Base-by-base conservation (phyloP, 2,329 filamentous ascomycete genomes). In the Exophiala mesophila region DNA sequence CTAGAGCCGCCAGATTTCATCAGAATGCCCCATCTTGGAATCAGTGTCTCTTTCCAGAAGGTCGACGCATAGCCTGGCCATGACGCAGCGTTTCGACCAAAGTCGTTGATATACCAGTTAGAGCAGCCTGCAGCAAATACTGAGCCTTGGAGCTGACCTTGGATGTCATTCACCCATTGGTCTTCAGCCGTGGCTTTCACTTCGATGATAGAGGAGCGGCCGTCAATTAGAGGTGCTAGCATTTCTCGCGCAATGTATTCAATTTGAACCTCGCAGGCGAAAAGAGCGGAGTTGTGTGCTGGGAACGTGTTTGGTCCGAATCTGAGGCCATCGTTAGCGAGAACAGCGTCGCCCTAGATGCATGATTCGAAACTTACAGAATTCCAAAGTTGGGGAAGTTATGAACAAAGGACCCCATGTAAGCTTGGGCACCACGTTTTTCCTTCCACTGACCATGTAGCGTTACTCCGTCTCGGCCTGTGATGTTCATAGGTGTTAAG, bases 301-400 rank as follows among this genome's bases (percentile, higher is more conserved):
- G 78, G 82, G 0, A 66, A 67, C 0, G 76, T 72, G 53, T 84
- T 84, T 12, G 48, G 48, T 0, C 79, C 78, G 21, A 79, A 71
- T 0, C 82, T 58, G 45, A 80, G 67, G 60, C 82, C 82, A 53
- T 82, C 76, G 54, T 83, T 83, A 2, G 80, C 79, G 53, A 80
- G n/a, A n/a, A n/a, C n/a, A n/a, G n/a, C n/a, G n/a, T n/a, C n/a
- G n/a, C n/a, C n/a, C n/a, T n/a, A 80, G 65, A 53, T 72, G 72
- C 64, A 74, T 74, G n/a, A n/a, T n/a, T n/a, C n/a, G n/a, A n/a
- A n/a, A n/a, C n/a, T n/a, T n/a, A 71, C 0, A 82, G 58, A 44
- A 80, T 67, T 59, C 82, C 82, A 53, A 82, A 76, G 54, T 83
- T 83, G 2, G 80, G 80, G 53, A 80, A 81, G 0, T 72, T 72